Conservation (phyloP, 177 flowering plant genomes). For the Vitis hybrid region DNA sequence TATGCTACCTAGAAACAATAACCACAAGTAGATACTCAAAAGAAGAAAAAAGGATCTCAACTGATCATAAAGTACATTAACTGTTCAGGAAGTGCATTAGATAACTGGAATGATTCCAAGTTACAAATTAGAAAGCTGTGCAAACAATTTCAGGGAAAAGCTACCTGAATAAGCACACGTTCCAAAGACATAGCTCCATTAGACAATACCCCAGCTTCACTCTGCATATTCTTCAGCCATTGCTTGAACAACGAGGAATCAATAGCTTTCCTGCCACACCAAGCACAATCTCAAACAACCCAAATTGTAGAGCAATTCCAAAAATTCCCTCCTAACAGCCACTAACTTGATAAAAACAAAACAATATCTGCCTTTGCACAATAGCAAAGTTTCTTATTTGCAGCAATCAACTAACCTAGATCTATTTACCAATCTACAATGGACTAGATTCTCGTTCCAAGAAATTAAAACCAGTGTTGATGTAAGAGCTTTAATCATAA, state of each 20-base stretch:
- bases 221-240: constrained; percentile 76
- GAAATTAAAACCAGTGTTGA: too few species aligned
- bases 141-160: background rate
- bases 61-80: too few species aligned
- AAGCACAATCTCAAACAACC: background rate
- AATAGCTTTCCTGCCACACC: constrained; percentile 61
- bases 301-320: background rate
- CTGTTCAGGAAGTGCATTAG: too few species aligned
- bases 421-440: too few species aligned
- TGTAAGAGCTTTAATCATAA: too few species aligned
- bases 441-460: too few species aligned
- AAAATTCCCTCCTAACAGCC: too few species aligned
- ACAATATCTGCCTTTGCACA: too few species aligned
- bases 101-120: background rate
- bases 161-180: constrained; percentile 80
- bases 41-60: background rate
- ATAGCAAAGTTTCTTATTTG: too few species aligned
- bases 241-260: constrained; percentile 78
- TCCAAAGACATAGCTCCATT: constrained; percentile 47
- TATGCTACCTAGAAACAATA: too few species aligned
- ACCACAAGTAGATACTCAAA: background rate
- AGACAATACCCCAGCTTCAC: constrained; percentile 63
- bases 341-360: too few species aligned
- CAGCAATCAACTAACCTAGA: too few species aligned
- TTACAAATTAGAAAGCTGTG: background rate